Percentiles rank a stretch among this genome's conserved stretches.
These are phyloP conservation scores for Posidonia oceanica DNA, from an alignment of 116 monocot species.

Conservation along the genomic window DNA sequence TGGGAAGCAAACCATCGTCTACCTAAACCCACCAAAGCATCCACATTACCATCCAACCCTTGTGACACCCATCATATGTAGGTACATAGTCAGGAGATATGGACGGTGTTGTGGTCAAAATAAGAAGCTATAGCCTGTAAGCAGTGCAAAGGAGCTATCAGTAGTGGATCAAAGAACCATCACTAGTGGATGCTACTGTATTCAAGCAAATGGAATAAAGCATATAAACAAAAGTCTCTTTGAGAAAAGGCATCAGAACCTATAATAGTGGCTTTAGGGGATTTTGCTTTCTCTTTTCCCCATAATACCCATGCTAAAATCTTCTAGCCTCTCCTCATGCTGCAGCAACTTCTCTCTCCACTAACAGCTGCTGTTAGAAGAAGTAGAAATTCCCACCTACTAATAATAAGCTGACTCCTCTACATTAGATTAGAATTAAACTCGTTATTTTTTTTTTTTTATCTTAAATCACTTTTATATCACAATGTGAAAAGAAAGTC, in stretches of 20 bases:
- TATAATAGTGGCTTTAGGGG: neutral
- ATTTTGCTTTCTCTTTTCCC: neutral
- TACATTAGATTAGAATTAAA: too few relatives aligned
- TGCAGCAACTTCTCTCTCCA: neutral
- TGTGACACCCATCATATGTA: too few relatives aligned
- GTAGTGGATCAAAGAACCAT: neutral
- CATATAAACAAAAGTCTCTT: neutral
- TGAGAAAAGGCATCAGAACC: conserved; percentile 1
- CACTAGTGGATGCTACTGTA: too few relatives aligned
- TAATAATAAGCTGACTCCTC: too few relatives aligned
- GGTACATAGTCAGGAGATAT: too few relatives aligned
- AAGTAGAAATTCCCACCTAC: too few relatives aligned
- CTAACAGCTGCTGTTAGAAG: neutral
- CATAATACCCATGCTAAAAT: neutral
- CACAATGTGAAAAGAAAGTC: too few relatives aligned
- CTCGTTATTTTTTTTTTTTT: too few relatives aligned
- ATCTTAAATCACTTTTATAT: too few relatives aligned
- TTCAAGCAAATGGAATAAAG: conserved; percentile 9
- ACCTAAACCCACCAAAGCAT: neutral
- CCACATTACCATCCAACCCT: neutral
- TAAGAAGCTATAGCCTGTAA: too few relatives aligned
- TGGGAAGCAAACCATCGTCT: neutral
- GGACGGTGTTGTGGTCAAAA: too few relatives aligned
- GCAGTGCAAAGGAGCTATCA: neutral
- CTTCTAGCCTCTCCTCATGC: neutral